Evolutionary conservation across 805 yeast genomes (phyloP).

Genomic region (Lipomyces yamanashiensis): DNA sequence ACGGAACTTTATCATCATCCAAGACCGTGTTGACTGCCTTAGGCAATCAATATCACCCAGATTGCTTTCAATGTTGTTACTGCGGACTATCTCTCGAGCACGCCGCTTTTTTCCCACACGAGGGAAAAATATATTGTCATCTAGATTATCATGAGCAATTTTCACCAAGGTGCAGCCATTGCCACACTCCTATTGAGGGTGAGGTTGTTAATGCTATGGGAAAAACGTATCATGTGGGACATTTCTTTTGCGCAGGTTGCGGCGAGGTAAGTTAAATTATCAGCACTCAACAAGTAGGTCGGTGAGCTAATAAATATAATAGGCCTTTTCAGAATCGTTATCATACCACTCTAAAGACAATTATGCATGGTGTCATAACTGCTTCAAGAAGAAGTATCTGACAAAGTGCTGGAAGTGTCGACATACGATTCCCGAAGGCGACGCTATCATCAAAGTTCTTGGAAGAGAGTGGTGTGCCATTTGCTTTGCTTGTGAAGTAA

Average conservation of each 20-base stretch:
- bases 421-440: constrained; percentile 32
- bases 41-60: constrained; percentile 32
- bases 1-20: constrained; percentile 17
- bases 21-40: constrained; percentile 30
- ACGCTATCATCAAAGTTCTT: constrained; percentile 40
- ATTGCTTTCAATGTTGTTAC: constrained; percentile 34
- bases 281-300: background rate
- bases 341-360: constrained; percentile 38
- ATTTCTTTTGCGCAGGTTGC: constrained; percentile 45
- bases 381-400: constrained; percentile 40
- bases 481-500: constrained; percentile 43
- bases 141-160: constrained; percentile 44
- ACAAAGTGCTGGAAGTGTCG: constrained; percentile 45
- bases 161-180: constrained; percentile 43
- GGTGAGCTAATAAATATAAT: background rate
- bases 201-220: constrained; percentile 42
- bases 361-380: constrained; percentile 39
- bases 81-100: constrained; percentile 33
- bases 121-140: constrained; percentile 43
- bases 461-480: constrained; percentile 44
- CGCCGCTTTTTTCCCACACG: constrained; percentile 34
- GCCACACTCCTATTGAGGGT: constrained; percentile 43
- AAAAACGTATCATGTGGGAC: constrained; percentile 42
- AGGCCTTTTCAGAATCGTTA: constrained; percentile 31
- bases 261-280: constrained; percentile 25